Evolutionary conservation across 1,284 basidiomycete species (phyloP), one percentile per base, ranked within the genome.

Genomic region (Heliocybe sulcata): DNA sequence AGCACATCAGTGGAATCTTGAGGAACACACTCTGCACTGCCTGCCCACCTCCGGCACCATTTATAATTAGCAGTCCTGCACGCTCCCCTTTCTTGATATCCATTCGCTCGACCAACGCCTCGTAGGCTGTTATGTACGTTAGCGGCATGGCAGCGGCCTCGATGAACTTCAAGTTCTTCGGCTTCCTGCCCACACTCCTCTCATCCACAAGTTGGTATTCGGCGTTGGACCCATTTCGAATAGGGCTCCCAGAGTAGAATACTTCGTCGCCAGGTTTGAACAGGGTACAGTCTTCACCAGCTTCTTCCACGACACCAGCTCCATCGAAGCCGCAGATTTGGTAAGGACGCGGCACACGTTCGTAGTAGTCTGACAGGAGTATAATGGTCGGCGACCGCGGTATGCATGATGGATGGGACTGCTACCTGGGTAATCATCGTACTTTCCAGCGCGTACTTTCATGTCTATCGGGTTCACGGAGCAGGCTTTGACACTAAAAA

Each of bases 381-480:
- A n/a, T n/a, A n/a, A n/a, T n/a, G n/a, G n/a, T n/a, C n/a, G n/a
- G n/a, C n/a, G n/a, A 42, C n/a, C 38, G 38, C 16, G 4, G 3
- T 20, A 8, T 16, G 38, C 29, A n/a, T 31, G 38, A 42, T 42
- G 38, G 38, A 20, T 4, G 38, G 16, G 8, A n/a, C 19, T 42
- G 38, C 16, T 42, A 42, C 38, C 38, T 42, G 38, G 38, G n/a
- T 42, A 42, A n/a, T 42, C 38, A 42, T 42, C 38, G 38, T 42
- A 42, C 38, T 20, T 42, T 20, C 38, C 38, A 9, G 38, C 38
- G n/a, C 38, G 38, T 16, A 42, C 38, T 42, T 42, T 42, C 4
- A 42, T 42, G 38, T 42, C 38, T 42, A 42, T 42, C 38, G 38
- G 38, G 38, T 42, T 42, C 38, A 42, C 38, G 38, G 38, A 42